Evolutionary conservation across 2,329 filamentous ascomycete genomes (phyloP).

Genomic region (Cercospora sp.): DNA sequence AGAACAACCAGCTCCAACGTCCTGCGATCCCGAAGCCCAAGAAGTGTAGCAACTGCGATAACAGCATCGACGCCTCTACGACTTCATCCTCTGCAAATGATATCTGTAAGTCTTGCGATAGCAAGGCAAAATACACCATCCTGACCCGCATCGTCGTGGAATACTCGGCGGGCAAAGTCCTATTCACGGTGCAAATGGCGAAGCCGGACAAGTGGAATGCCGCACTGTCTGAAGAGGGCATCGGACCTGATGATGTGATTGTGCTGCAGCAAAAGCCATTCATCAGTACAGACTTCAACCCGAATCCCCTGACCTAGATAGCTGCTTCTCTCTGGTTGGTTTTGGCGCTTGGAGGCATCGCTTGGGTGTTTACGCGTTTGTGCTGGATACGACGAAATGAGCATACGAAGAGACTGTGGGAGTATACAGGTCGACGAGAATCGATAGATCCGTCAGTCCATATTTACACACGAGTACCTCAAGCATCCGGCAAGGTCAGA

Average conservation of each 20-base stretch:
- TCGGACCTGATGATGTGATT: background rate
- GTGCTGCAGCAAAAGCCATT: background rate
- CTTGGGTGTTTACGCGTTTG: too few species aligned
- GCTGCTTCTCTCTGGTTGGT: background rate
- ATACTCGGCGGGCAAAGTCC: background rate
- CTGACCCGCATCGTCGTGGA: background rate
- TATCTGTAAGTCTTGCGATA: background rate
- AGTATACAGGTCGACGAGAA: too few species aligned
- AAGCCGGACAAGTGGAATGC: background rate
- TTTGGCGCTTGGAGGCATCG: background rate
- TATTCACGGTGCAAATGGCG: background rate
- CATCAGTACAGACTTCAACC: background rate
- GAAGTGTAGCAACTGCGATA: background rate
- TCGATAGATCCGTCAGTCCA: too few species aligned
- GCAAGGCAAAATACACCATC: background rate
- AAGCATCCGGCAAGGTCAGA: too few species aligned
- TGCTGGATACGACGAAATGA: too few species aligned
- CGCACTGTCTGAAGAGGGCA: too few species aligned
- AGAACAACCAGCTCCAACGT: background rate
- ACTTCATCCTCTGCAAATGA: background rate
- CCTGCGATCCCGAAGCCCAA: background rate
- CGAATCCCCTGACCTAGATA: conserved; percentile 7
- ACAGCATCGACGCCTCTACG: too few species aligned
- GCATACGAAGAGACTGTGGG: too few species aligned
- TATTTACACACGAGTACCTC: too few species aligned